phyloP scores from a whole-genome alignment of 768 basidiomycete species.

The Phanerodontia chrysosporium region DNA sequence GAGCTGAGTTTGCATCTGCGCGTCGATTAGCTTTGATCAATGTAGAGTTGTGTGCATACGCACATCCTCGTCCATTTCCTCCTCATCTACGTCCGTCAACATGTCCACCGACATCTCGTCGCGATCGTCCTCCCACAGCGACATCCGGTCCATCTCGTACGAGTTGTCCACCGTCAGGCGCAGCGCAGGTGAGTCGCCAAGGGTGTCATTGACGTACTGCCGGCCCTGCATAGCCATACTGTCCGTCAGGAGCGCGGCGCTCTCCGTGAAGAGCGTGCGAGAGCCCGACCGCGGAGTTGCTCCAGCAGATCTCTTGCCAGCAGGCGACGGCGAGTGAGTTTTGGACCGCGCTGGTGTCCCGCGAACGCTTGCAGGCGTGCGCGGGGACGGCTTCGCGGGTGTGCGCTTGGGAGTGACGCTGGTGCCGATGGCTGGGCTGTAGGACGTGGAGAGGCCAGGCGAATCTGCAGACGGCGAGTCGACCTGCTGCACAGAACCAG shows the following conservation, averaged over 20 bases:
- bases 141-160: constrained; percentile 21
- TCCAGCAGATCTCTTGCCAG: neutral
- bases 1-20: constrained; percentile 43
- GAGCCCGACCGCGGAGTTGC: neutral
- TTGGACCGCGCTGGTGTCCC: neutral
- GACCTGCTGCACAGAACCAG: neutral
- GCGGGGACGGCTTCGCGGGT: constrained; percentile 13
- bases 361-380: constrained; percentile 11
- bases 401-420: constrained; percentile 15
- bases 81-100: constrained; percentile 67
- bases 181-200: constrained; percentile 24
- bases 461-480: neutral
- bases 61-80: constrained; percentile 74
- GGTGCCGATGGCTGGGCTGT: constrained; percentile 1
- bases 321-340: constrained; percentile 5
- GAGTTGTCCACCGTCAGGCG: constrained; percentile 23
- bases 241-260: constrained; percentile 10
- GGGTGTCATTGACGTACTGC: constrained; percentile 3
- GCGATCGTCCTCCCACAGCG: constrained; percentile 39
- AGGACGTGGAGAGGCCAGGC: neutral
- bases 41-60: neutral
- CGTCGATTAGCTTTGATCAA: neutral
- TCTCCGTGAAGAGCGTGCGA: constrained; percentile 3
- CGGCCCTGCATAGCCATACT: constrained; percentile 13
- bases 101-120: constrained; percentile 69